phyloP scores from a whole-genome alignment of 2,329 filamentous ascomycete genomes.

The Onygenales sp. region DNA sequence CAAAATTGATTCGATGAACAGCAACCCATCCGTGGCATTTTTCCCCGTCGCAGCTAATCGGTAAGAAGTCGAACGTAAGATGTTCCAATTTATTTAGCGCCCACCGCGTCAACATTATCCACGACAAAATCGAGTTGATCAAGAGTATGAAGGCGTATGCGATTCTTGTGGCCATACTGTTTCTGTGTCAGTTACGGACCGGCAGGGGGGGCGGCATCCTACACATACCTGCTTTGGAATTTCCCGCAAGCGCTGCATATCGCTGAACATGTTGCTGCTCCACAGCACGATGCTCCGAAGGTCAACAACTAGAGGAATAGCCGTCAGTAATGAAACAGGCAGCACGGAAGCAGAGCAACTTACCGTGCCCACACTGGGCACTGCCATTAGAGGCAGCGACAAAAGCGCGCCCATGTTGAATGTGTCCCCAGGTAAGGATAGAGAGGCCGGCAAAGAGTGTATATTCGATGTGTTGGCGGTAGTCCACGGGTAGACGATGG shows the following conservation, averaged over 20 bases:
- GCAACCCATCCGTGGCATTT: conserved; percentile 93
- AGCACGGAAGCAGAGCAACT: conserved; percentile 26
- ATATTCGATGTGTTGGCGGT: not conserved
- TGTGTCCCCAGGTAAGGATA: not conserved
- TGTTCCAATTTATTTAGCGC: conserved; percentile 92
- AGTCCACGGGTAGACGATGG: not conserved
- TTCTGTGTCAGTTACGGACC: conserved; percentile 16
- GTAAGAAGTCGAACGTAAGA: conserved; percentile 89
- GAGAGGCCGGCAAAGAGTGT: not conserved
- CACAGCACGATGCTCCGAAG: conserved; percentile 83
- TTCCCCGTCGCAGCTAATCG: conserved; percentile 82
- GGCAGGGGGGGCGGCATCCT: conserved; percentile 5
- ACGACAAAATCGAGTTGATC: conserved; percentile 91
- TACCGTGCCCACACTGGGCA: conserved; percentile 82
- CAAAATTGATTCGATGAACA: conserved; percentile 96
- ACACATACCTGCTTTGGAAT: conserved; percentile 76
- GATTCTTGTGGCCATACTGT: conserved; percentile 89
- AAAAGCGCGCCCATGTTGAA: conserved; percentile 76
- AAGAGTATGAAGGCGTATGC: conserved; percentile 91
- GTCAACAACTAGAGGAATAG: conserved; percentile 53
- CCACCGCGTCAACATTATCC: conserved; percentile 99
- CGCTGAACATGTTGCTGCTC: conserved; percentile 90
- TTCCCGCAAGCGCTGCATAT: conserved; percentile 94
- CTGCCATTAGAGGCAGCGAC: conserved; percentile 76
- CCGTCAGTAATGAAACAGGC: not conserved